Percentiles rank a stretch among this genome's conserved stretches.
Conservation (phyloP, 768 basidiomycete species). For the Mycena crocata region DNA sequence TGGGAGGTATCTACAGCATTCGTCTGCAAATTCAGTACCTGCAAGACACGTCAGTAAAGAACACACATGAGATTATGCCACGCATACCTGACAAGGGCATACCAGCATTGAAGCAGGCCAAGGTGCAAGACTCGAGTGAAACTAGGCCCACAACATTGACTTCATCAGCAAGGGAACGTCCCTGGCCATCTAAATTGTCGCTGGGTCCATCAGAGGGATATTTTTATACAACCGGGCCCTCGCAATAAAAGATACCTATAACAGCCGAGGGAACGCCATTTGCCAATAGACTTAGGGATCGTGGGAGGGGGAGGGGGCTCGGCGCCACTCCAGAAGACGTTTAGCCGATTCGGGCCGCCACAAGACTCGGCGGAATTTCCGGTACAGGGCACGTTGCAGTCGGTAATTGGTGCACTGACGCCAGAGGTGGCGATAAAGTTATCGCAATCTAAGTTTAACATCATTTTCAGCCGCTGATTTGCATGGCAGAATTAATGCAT, state of each 20-base stretch:
- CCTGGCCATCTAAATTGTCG: constrained; percentile 56
- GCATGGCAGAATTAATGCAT: constrained; percentile 34
- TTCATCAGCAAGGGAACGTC: constrained; percentile 50
- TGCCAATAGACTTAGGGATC: constrained; percentile 65
- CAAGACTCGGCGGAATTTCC: constrained; percentile 70
- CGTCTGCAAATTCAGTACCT: constrained; percentile 56
- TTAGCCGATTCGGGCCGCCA: constrained; percentile 69
- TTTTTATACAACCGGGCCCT: too few species aligned
- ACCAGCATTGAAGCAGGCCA: constrained; percentile 69
- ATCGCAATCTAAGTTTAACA: constrained; percentile 82
- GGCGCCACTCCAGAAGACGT: constrained; percentile 73
- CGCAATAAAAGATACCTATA: too few species aligned
- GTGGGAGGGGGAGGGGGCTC: constrained; percentile 66
- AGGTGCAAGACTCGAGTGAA: constrained; percentile 68
- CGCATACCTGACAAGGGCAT: constrained; percentile 26
- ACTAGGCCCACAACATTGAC: constrained; percentile 51
- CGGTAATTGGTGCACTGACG: constrained; percentile 55
- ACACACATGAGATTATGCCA: constrained; percentile 35
- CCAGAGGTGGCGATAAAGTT: constrained; percentile 62
- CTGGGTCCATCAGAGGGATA: too few species aligned
- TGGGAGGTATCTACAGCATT: constrained; percentile 61
- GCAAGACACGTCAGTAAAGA: constrained; percentile 50
- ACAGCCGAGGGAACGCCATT: constrained; percentile 81
- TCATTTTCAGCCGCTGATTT: too few species aligned
- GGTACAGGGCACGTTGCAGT: constrained; percentile 73